phyloP scores from a whole-genome alignment of 2,329 filamentous ascomycete genomes.

The Talaromyces pinophilus region DNA sequence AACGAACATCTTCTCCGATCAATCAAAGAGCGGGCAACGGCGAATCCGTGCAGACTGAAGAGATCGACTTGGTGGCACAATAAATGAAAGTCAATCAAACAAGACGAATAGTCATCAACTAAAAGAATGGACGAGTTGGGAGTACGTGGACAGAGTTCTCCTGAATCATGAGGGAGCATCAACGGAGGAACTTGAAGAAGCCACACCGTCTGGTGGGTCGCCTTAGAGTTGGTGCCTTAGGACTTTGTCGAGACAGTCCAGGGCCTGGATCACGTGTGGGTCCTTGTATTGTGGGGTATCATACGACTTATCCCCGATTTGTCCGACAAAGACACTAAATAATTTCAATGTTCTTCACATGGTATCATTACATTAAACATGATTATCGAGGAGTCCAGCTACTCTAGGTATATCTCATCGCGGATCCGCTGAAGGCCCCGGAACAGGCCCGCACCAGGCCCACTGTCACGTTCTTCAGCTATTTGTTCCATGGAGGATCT shows the following conservation, averaged over 20 bases:
- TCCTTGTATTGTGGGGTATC: conserved; percentile 7
- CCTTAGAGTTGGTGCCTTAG: conserved; percentile 2
- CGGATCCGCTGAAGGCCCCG: conserved; percentile 55
- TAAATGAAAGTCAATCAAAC: background rate
- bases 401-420: conserved; percentile 57
- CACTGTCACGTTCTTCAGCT: conserved; percentile 33
- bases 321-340: background rate
- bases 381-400: conserved; percentile 23
- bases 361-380: conserved; percentile 10
- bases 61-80: background rate
- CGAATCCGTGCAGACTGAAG: background rate
- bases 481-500: conserved; percentile 31
- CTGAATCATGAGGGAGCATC: background rate
- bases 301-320: too few species aligned
- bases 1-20: conserved; percentile 11
- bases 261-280: conserved; percentile 17
- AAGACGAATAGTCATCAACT: background rate
- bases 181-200: conserved; percentile 3
- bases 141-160: background rate
- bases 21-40: background rate
- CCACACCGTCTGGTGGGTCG: conserved; percentile 11
- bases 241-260: background rate
- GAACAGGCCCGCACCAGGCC: conserved; percentile 53
- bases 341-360: background rate
- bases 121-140: conserved; percentile 2